Evolutionary conservation across 129 eudicot species (phyloP).

Genomic region (Rutidosis leptorrhynchoides): DNA sequence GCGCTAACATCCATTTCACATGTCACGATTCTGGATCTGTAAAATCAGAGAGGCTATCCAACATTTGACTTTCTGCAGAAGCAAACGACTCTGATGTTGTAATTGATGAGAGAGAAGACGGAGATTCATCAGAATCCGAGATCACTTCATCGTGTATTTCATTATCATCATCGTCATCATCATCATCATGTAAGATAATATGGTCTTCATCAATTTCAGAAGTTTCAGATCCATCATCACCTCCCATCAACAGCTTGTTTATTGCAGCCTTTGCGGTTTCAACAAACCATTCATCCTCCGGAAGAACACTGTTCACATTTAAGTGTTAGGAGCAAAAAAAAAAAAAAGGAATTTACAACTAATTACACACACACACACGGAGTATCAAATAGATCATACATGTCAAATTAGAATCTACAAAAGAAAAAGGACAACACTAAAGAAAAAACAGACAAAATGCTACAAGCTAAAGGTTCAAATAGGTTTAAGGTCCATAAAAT

Average conservation of each 20-base stretch:
- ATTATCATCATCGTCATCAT: conserved; percentile 23
- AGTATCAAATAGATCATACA: not conserved
- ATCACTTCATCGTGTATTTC: conserved; percentile 43
- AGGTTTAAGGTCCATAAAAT: not conserved
- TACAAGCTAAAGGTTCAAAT: not conserved
- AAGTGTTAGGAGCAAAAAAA: not conserved
- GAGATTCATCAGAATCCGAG: conserved; percentile 78
- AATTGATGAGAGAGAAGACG: conserved; percentile 73
- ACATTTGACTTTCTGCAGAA: conserved; percentile 80
- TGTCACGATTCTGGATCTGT: conserved; percentile 63
- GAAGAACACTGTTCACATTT: conserved; percentile 50
- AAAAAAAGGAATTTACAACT: not conserved
- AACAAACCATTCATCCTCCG: conserved; percentile 95
- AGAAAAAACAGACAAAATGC: too few species aligned
- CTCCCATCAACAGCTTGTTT: conserved; percentile 74
- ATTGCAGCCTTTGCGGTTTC: conserved; percentile 95
- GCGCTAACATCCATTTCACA: conserved; percentile 21
- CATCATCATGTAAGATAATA: conserved; percentile 55
- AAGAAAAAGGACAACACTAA: too few species aligned
- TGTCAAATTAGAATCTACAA: not conserved
- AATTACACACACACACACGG: too few species aligned
- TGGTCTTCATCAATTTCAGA: conserved; percentile 83
- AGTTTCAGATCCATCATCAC: conserved; percentile 67
- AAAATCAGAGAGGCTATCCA: conserved; percentile 60
- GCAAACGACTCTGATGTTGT: conserved; percentile 80